Conservation (phyloP, 208 protist genomes). For the Trypanosoma cruzi region DNA sequence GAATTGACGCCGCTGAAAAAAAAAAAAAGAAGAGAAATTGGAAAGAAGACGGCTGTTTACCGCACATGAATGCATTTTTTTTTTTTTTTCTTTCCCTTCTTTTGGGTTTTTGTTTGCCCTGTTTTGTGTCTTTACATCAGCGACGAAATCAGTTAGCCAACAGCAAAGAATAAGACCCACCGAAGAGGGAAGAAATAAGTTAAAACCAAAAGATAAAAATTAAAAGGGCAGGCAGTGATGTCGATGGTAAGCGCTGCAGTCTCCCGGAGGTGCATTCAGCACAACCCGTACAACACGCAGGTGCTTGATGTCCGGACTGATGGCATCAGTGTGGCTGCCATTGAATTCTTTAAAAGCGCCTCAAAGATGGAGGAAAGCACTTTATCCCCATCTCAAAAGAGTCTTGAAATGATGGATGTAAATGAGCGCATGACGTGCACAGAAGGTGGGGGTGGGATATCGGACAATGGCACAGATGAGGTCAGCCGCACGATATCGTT, state of each 20-base stretch:
- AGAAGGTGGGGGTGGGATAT: conserved; percentile 17
- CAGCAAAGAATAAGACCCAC: conserved; percentile 10
- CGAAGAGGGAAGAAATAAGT: conserved; percentile 1
- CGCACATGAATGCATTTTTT: conserved; percentile 7
- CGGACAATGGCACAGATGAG: conserved; percentile 25
- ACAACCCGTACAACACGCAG: conserved; percentile 17
- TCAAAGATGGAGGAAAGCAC: not conserved
- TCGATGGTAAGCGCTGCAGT: not conserved
- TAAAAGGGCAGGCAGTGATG: conserved; percentile 8
- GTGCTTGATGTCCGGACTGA: conserved; percentile 8
- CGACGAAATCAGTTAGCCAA: not conserved
- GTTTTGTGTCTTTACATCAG: no score
- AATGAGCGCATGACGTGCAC: conserved; percentile 16
- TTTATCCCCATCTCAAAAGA: not conserved
- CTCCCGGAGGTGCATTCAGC: conserved; percentile 13
- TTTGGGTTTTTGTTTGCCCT: not conserved
- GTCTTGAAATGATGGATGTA: not conserved
- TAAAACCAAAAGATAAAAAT: not conserved
- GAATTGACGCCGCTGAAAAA: no score
- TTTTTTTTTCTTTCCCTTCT: conserved; percentile 7
- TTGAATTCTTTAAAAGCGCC: conserved; percentile 11
- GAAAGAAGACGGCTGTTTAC: conserved; percentile 9
- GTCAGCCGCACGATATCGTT: not conserved
- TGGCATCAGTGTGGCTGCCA: not conserved
- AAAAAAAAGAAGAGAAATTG: no score